A percentile compares a stretch with the other conserved stretches of the same genome.
Evolutionary conservation across 257 asterid species (phyloP).

Genomic region (Solanum megistacrolobum): DNA sequence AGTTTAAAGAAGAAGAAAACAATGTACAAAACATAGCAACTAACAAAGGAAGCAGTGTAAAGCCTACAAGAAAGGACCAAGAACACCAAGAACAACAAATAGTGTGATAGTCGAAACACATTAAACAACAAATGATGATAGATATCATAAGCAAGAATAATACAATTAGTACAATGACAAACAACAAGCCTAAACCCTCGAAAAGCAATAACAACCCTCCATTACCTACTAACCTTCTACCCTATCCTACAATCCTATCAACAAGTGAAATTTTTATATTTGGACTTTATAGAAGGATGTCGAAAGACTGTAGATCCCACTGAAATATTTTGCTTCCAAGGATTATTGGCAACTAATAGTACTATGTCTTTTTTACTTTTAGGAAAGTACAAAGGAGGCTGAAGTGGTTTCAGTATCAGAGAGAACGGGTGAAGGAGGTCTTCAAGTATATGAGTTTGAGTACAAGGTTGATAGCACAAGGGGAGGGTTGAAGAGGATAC

Average conservation of each 20-base stretch:
- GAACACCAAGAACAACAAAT: not conserved
- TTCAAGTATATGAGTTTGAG: constrained; percentile 84
- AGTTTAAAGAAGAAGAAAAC: not conserved
- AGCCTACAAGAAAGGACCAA: not conserved
- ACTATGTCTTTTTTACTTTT: not conserved
- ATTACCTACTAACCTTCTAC: not conserved
- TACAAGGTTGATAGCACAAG: constrained; percentile 84
- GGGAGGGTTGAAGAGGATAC: constrained; percentile 82
- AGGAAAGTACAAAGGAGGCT: constrained; percentile 89
- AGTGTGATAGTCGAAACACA: not conserved
- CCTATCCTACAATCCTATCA: not conserved
- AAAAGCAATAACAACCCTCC: not conserved
- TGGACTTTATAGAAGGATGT: not conserved
- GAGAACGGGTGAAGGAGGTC: constrained; percentile 49
- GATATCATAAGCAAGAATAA: not conserved
- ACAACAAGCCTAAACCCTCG: not conserved
- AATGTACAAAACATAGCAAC: not conserved
- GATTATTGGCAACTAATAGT: not conserved
- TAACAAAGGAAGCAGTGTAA: not conserved
- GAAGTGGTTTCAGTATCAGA: constrained; percentile 71
- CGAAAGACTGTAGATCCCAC: not conserved
- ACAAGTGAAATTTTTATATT: not conserved
- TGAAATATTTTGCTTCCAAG: not conserved
- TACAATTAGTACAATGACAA: rapidly evolving
- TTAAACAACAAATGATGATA: not conserved